A percentile compares a stretch with the other conserved stretches of the same genome.
These are phyloP conservation scores for Neurospora sp. DNA, from an alignment of 2,329 filamentous ascomycete genomes.

Conservation along the genomic window DNA sequence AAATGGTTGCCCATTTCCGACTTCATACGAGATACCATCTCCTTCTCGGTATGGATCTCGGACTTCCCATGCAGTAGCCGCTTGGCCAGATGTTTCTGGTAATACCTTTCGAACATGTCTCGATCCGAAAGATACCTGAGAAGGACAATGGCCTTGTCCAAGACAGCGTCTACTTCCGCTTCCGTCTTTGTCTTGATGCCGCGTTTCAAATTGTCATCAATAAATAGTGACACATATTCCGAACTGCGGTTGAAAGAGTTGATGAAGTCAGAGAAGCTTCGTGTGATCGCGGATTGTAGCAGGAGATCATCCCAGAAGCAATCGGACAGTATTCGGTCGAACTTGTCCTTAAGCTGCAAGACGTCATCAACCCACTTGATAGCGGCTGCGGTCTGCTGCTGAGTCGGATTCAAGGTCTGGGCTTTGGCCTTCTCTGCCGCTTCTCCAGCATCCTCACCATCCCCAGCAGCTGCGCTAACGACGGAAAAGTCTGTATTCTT, in stretches of 20 bases:
- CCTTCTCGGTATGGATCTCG: constrained; percentile 82
- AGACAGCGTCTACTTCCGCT: constrained; percentile 67
- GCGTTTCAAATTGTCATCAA: constrained; percentile 92
- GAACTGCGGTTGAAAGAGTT: constrained; percentile 78
- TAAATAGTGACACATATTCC: constrained; percentile 91
- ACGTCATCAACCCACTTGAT: constrained; percentile 96
- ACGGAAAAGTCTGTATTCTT: constrained; percentile 44
- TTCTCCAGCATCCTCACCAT: constrained; percentile 36
- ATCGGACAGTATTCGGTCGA: constrained; percentile 64
- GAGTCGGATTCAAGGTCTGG: constrained; percentile 44
- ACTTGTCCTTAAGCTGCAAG: constrained; percentile 75
- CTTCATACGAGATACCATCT: constrained; percentile 96
- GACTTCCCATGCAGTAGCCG: constrained; percentile 82
- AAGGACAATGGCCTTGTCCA: constrained; percentile 84
- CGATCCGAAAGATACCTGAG: constrained; percentile 85
- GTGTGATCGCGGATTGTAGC: constrained; percentile 72
- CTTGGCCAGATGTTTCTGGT: constrained; percentile 91
- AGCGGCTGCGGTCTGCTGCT: constrained; percentile 75
- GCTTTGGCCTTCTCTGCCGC: constrained; percentile 36
- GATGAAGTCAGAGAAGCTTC: constrained; percentile 88
- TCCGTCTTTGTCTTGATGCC: constrained; percentile 91
- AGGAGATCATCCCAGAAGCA: constrained; percentile 69
- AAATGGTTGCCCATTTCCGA: constrained; percentile 91
- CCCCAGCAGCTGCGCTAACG: constrained; percentile 30
- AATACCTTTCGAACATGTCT: constrained; percentile 93